Percentiles rank a stretch among this genome's conserved stretches.
Evolutionary conservation across 805 yeast species (phyloP).

Genomic region (Lipomyces yamanashiensis): DNA sequence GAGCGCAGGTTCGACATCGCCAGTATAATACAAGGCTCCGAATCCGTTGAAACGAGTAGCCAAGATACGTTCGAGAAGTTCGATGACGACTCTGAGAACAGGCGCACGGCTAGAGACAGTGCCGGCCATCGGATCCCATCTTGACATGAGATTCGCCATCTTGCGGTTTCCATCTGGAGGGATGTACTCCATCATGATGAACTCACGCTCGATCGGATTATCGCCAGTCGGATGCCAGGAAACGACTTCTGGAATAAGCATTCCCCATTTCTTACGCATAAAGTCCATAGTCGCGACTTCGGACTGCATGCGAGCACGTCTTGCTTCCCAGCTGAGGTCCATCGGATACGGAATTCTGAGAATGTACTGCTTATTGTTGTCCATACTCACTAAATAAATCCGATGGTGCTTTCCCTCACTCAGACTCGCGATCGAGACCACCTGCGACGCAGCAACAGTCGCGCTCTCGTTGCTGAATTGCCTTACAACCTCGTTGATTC

Average conservation of each 20-base stretch:
- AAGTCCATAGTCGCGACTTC: conserved; percentile 96
- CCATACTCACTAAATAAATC: conserved; percentile 72
- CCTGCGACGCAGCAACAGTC: conserved; percentile 44
- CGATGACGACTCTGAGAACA: conserved; percentile 71
- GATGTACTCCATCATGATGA: conserved; percentile 76
- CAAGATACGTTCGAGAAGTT: conserved; percentile 61
- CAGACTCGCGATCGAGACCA: conserved; percentile 77
- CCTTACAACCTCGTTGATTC: conserved; percentile 54
- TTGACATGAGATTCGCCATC: conserved; percentile 82
- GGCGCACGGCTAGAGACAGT: conserved; percentile 56
- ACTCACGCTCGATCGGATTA: conserved; percentile 74
- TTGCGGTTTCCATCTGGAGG: conserved; percentile 13
- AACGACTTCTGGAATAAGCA: conserved; percentile 74
- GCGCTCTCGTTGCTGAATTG: conserved; percentile 31
- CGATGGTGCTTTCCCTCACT: conserved; percentile 96
- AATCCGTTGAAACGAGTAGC: conserved; percentile 65
- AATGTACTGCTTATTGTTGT: conserved; percentile 60
- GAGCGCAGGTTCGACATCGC: conserved; percentile 59
- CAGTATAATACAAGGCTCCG: conserved; percentile 82
- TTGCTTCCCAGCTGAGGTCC: conserved; percentile 59
- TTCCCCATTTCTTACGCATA: conserved; percentile 62
- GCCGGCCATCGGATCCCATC: conserved; percentile 78
- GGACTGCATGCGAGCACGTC: conserved; percentile 65
- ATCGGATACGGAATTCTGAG: conserved; percentile 88
- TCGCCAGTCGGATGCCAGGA: conserved; percentile 66